Base-by-base conservation (phyloP, 129 eudicot genomes). In the Rutidosis leptorrhynchoides region DNA sequence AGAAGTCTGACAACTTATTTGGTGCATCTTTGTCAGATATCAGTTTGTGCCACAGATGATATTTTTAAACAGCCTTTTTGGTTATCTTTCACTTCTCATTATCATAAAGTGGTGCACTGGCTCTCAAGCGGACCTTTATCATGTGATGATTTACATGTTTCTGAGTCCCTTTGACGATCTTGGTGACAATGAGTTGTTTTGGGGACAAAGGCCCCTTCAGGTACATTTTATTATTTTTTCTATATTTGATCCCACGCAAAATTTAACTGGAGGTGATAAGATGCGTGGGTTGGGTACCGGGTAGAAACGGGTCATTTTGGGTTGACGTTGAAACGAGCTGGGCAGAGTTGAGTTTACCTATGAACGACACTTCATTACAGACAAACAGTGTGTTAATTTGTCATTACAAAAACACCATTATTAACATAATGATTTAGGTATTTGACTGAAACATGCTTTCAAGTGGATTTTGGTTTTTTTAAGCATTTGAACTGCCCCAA, bases 81-180 rank as follows among this genome's bases (percentile, higher is more conserved):
- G 99, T 63, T 94, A 94, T 81, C 97, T 94, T 17, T 94, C 99
- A 28, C 86, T 94, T 69, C 94, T 94, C 42, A 86, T 94, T 33
- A 65, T 94, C 72, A 42, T 89, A 71, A 94, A 94, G 79, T 94
- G 99, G 99, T 86, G 97, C 80, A 80, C 94, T 27, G 99, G 97
- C 70, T 94, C 99, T 77, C 88, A 81, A 78, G 99, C 99, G 24
- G 99, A 94, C 70, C 93, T 94, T 35, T 94, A 94, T 72, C 99
- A 94, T 78, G 99, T 94, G 66, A 94, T 89, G 99, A 94, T 94
- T 46, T 94, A 94, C 76, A 94, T 94, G 99, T 94, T 94, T 82
- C 58, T 89, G 70, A 94, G 95, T 72, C 99, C 99, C 60, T 82
- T 89, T 55, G 99, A 94, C 33, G 93, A 86, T 57, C 95, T 94